A percentile compares a stretch with the other conserved stretches of the same genome.
Evolutionary conservation across 495 filamentous ascomycete genomes (phyloP).

Genomic region (Penicillium canariense): DNA sequence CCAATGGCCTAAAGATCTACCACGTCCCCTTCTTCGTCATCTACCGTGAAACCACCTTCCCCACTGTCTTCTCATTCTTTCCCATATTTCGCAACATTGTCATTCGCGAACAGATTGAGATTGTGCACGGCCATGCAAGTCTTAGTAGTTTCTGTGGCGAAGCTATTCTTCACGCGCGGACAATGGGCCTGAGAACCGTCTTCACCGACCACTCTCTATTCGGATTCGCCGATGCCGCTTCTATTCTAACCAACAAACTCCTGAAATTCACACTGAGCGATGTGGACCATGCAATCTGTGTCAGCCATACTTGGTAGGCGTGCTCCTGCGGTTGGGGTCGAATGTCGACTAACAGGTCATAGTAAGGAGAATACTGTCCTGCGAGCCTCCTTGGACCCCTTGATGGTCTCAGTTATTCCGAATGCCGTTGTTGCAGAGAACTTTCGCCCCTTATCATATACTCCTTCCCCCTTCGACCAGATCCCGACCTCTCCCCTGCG

Average conservation of each 20-base stretch:
- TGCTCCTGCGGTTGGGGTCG: not conserved
- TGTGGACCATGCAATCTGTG: conserved; percentile 96
- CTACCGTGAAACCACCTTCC: conserved; percentile 91
- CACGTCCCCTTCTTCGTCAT: conserved; percentile 95
- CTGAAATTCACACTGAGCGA: conserved; percentile 95
- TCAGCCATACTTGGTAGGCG: conserved; percentile 89
- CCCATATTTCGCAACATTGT: conserved; percentile 95
- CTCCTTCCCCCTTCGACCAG: conserved; percentile 28
- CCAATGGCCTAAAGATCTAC: conserved; percentile 97
- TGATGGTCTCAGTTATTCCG: conserved; percentile 96
- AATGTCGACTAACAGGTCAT: conserved; percentile 2
- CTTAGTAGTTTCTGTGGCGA: conserved; percentile 91
- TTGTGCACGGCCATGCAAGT: conserved; percentile 94
- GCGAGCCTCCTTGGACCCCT: conserved; percentile 86
- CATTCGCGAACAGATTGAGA: conserved; percentile 89
- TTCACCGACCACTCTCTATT: conserved; percentile 99
- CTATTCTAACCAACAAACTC: conserved; percentile 94
- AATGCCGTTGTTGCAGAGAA: conserved; percentile 97
- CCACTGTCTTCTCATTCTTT: conserved; percentile 97
- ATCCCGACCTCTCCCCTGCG: conserved; percentile 28
- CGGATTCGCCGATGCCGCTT: conserved; percentile 93
- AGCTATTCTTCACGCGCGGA: conserved; percentile 90
- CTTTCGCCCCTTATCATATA: conserved; percentile 68
- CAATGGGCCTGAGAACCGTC: conserved; percentile 92
- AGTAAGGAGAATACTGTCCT: conserved; percentile 99